Evolutionary conservation across 805 yeast species (phyloP).

Genomic region (Candida awuae): DNA sequence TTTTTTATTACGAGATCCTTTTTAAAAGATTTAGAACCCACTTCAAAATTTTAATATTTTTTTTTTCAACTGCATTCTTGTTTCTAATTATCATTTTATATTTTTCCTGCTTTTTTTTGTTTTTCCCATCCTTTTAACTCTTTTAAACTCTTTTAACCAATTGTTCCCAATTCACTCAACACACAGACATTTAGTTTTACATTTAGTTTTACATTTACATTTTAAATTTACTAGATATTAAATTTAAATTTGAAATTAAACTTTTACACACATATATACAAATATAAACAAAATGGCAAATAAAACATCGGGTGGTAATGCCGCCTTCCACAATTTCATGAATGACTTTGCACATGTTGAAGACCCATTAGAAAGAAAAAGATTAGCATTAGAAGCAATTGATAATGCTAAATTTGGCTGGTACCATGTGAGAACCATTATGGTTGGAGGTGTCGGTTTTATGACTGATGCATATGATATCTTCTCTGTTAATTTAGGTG

Average conservation of each 20-base stretch:
- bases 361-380: constrained; percentile 81
- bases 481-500: constrained; percentile 79
- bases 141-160: too few species aligned
- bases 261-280: background rate
- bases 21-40: too few species aligned
- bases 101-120: background rate
- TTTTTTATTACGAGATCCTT: too few species aligned
- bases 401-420: constrained; percentile 74
- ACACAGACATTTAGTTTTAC: background rate
- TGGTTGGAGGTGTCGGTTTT: constrained; percentile 94
- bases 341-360: constrained; percentile 75
- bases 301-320: constrained; percentile 64
- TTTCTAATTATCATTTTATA: background rate
- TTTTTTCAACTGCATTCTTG: background rate
- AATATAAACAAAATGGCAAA: constrained; percentile 7
- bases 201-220: background rate
- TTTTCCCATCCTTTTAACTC: background rate
- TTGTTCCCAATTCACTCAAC: too few species aligned
- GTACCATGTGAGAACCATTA: constrained; percentile 75
- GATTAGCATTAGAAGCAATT: constrained; percentile 75
- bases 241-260: background rate
- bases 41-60: background rate
- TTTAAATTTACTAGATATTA: background rate
- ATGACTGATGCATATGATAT: constrained; percentile 90
- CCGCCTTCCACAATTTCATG: constrained; percentile 77